Conservation (phyloP, 1,139 yeast species). For the Scheffersomyces lignicola region DNA sequence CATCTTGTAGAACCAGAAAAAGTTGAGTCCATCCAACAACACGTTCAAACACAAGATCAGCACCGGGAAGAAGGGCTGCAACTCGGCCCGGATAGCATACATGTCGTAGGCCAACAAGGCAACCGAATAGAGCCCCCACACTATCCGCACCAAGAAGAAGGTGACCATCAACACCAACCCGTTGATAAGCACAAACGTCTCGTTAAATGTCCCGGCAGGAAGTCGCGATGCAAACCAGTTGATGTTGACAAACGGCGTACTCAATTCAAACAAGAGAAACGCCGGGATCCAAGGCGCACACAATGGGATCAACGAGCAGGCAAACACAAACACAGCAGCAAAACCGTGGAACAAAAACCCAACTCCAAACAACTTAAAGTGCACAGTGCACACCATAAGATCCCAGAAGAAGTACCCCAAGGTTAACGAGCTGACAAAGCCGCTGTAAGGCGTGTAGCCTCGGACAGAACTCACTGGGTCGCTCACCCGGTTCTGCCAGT, state of each 20-base stretch:
- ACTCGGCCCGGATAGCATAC: conserved; percentile 33
- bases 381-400: conserved; percentile 58
- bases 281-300: conserved; percentile 78
- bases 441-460: conserved; percentile 73
- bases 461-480: conserved; percentile 52
- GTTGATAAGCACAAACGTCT: conserved; percentile 57
- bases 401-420: conserved; percentile 96
- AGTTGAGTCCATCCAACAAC: conserved; percentile 66
- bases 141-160: conserved; percentile 76
- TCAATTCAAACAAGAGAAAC: conserved; percentile 82
- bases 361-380: conserved; percentile 68
- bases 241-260: conserved; percentile 89
- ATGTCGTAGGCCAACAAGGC: conserved; percentile 53
- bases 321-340: conserved; percentile 76
- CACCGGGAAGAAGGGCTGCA: conserved; percentile 24
- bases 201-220: conserved; percentile 58
- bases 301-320: conserved; percentile 49
- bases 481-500: conserved; percentile 37
- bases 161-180: conserved; percentile 67
- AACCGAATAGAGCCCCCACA: conserved; percentile 87
- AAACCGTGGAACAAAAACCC: conserved; percentile 87
- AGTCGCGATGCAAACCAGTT: conserved; percentile 87
- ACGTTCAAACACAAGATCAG: conserved; percentile 62
- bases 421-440: conserved; percentile 70
- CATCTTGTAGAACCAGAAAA: conserved; percentile 85